These are phyloP conservation scores for Lycium ferocissimum DNA, from an alignment of 257 asterid species.

Conservation along the genomic window DNA sequence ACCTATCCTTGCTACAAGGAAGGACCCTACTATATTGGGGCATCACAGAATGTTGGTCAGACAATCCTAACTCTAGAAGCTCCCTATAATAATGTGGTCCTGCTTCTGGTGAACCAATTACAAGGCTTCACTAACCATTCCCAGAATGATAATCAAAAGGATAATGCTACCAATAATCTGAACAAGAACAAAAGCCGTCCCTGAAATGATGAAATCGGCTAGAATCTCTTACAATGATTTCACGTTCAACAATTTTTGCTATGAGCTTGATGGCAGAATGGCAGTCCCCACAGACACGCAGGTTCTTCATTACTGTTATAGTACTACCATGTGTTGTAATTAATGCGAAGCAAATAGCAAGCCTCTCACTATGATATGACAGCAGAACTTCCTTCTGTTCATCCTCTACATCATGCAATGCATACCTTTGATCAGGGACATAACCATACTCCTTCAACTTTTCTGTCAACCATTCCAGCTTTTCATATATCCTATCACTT, in stretches of 20 bases:
- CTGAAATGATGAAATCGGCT: constrained; percentile 67
- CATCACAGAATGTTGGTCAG: constrained; percentile 1
- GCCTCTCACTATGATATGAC: constrained; percentile 62
- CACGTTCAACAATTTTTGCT: constrained; percentile 48
- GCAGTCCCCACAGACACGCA: constrained; percentile 61
- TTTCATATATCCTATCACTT: constrained; percentile 44
- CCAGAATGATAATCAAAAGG: constrained; percentile 5
- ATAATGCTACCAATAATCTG: constrained; percentile 55
- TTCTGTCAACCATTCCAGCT: constrained; percentile 50
- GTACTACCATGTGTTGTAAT: constrained; percentile 42
- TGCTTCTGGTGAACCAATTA: constrained; percentile 19
- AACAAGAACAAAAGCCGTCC: constrained; percentile 67
- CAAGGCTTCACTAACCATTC: not conserved
- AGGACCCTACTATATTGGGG: not conserved
- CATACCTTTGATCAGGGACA: constrained; percentile 49
- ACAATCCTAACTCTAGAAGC: not conserved
- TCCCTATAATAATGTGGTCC: not conserved
- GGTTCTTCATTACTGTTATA: constrained; percentile 65
- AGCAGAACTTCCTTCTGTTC: constrained; percentile 53
- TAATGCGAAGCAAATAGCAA: constrained; percentile 58
- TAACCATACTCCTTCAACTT: constrained; percentile 53
- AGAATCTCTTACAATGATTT: constrained; percentile 59
- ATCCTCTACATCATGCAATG: constrained; percentile 65
- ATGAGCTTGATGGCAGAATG: constrained; percentile 58
- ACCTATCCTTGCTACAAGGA: too few species aligned